These are phyloP conservation scores for Pythium brassicae DNA, from an alignment of 352 stramenopile genomes.

Conservation along the genomic window DNA sequence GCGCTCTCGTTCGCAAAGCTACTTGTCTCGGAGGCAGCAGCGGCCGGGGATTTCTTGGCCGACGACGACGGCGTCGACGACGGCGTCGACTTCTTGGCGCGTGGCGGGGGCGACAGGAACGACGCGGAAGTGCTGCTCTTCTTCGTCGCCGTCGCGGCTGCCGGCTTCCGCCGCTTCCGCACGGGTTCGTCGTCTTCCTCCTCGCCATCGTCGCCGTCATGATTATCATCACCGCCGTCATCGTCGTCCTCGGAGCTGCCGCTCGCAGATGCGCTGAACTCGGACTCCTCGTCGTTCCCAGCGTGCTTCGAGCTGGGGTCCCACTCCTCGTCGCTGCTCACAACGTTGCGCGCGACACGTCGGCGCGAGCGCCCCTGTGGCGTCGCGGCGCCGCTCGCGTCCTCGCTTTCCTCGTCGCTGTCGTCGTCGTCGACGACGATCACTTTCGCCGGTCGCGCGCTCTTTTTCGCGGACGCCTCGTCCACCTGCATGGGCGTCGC, in stretches of 20 bases:
- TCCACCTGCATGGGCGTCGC: slow-evolving; percentile 1
- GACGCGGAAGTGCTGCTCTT: slow-evolving; percentile 22
- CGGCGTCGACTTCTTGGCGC: slow-evolving; percentile 25
- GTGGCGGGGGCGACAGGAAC: slow-evolving; percentile 30
- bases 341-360: slow-evolving; percentile 21
- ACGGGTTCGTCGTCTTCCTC: slow-evolving; percentile 34
- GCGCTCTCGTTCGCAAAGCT: slow-evolving; percentile 2
- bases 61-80: slow-evolving; percentile 7
- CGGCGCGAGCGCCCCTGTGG: slow-evolving; percentile 19
- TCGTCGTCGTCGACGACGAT: slow-evolving; percentile 79
- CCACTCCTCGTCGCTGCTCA: slow-evolving; percentile 51
- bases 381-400: slow-evolving; percentile 6
- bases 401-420: slow-evolving; percentile 67
- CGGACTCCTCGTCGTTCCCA: slow-evolving; percentile 47
- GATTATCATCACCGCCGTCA: slow-evolving; percentile 35
- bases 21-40: slow-evolving; percentile 8
- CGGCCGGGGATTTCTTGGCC: slow-evolving; percentile 18
- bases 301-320: slow-evolving; percentile 34
- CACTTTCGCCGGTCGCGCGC: slow-evolving; percentile 24
- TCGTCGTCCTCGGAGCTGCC: slow-evolving; percentile 37
- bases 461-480: slow-evolving; percentile 22
- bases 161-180: slow-evolving; percentile 33
- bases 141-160: slow-evolving; percentile 12
- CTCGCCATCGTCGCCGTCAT: slow-evolving; percentile 44
- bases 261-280: slow-evolving; percentile 41